A percentile compares a stretch with the other conserved stretches of the same genome.
Evolutionary conservation across 306 rosid genomes (phyloP).

Genomic region (Castanopsis chinensis): DNA sequence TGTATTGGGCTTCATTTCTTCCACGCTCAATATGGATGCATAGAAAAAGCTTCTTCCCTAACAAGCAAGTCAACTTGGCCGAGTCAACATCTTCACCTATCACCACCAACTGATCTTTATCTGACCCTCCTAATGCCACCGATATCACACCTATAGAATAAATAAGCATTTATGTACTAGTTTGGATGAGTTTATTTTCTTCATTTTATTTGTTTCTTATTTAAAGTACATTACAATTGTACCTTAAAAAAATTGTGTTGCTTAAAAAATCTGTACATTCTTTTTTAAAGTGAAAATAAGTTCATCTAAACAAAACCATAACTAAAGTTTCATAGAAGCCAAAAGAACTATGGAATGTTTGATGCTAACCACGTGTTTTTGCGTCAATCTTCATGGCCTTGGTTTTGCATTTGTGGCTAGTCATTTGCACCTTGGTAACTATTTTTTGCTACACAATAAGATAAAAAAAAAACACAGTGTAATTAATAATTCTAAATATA

Average conservation of each 20-base stretch:
- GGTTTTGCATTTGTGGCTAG: constrained; percentile 26
- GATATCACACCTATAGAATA: constrained; percentile 28
- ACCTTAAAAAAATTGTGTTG: no score
- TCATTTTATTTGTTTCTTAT: no score
- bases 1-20: background rate
- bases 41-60: background rate
- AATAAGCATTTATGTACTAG: no score
- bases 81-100: constrained; percentile 22
- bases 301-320: no score
- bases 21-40: no score
- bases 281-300: no score
- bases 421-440: constrained; percentile 17
- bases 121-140: constrained; percentile 32
- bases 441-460: constrained; percentile 30
- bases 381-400: constrained; percentile 41
- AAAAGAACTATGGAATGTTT: background rate
- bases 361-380: background rate
- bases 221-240: no score
- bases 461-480: background rate
- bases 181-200: no score
- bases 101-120: constrained; percentile 30
- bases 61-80: background rate
- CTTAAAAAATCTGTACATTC: no score
- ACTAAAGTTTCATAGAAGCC: no score
- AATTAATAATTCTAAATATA: no score